These are phyloP conservation scores for Stevia rebaudiana DNA, from an alignment of 140 eudicot species.

Conservation along the genomic window DNA sequence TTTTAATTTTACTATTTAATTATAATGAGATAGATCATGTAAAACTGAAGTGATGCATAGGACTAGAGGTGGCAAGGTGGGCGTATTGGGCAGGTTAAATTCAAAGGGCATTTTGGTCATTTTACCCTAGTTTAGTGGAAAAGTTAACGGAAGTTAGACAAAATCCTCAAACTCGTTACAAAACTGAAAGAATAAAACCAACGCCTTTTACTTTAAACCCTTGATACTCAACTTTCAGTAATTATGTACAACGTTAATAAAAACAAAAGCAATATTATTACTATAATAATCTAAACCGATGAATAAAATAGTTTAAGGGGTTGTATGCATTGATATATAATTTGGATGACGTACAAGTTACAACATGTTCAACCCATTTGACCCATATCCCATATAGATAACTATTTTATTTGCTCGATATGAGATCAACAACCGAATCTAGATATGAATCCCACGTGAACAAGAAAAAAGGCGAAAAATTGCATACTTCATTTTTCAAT, in stretches of 20 bases:
- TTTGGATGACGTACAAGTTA: background rate
- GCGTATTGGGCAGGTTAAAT: background rate
- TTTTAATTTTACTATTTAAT: slow-evolving; percentile 20
- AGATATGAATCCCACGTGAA: slow-evolving; percentile 2
- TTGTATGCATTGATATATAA: background rate
- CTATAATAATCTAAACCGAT: background rate
- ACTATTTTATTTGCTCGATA: background rate
- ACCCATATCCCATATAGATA: background rate
- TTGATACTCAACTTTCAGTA: background rate
- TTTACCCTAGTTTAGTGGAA: no score
- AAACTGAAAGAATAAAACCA: no score
- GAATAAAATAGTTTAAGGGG: background rate
- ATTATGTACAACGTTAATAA: background rate
- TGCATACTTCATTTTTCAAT: slow-evolving; percentile 70
- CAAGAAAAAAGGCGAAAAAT: background rate
- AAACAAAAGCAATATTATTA: background rate
- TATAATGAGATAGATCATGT: background rate
- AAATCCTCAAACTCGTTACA: no score
- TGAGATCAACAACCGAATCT: background rate
- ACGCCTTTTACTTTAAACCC: no score
- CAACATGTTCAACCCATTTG: background rate
- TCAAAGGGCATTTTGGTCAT: no score
- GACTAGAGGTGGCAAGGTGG: slow-evolving; percentile 12
- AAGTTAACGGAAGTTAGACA: no score
- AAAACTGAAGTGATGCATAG: background rate